Conservation (phyloP, 371 early-diverging fungal species). For the Syncephalastrum racemosum region DNA sequence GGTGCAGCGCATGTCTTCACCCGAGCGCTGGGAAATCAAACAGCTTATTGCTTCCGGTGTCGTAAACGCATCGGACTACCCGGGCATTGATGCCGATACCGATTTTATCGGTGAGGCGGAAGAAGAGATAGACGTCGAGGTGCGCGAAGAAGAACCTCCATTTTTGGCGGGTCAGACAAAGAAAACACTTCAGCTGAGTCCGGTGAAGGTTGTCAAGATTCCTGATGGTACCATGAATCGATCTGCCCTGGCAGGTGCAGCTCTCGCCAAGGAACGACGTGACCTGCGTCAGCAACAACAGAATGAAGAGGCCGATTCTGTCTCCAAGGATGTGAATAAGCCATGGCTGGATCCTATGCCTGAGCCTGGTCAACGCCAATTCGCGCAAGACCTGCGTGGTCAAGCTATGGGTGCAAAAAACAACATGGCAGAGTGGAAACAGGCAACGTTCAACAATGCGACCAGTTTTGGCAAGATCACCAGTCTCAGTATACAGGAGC, state of each 20-base stretch:
- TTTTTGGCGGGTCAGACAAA: constrained; percentile 93
- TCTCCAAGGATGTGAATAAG: constrained; percentile 84
- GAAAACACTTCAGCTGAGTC: constrained; percentile 83
- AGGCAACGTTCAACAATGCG: constrained; percentile 81
- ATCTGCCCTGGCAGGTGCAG: constrained; percentile 90
- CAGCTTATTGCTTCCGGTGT: constrained; percentile 96
- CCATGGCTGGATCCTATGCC: constrained; percentile 97
- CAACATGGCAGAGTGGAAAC: constrained; percentile 93
- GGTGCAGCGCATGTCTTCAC: constrained; percentile 90
- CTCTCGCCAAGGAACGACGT: constrained; percentile 91
- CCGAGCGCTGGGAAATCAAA: constrained; percentile 96
- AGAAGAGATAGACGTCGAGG: constrained; percentile 96
- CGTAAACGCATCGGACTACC: constrained; percentile 82
- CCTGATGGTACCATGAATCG: constrained; percentile 97
- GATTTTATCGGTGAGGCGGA: constrained; percentile 84
- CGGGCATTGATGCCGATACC: constrained; percentile 69
- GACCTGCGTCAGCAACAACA: constrained; percentile 86
- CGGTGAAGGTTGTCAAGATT: constrained; percentile 95
- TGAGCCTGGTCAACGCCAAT: constrained; percentile 80
- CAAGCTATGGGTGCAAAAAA: constrained; percentile 60
- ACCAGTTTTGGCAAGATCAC: constrained; percentile 94
- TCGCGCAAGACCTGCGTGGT: constrained; percentile 87
- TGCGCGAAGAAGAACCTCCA: constrained; percentile 92
- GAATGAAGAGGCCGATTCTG: constrained; percentile 86
- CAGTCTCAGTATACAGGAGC: constrained; percentile 85